A percentile compares a stretch with the other conserved stretches of the same genome.
Evolutionary conservation across 1,284 basidiomycete genomes (phyloP).

Genomic region (Lentinula novae-zelandiae): DNA sequence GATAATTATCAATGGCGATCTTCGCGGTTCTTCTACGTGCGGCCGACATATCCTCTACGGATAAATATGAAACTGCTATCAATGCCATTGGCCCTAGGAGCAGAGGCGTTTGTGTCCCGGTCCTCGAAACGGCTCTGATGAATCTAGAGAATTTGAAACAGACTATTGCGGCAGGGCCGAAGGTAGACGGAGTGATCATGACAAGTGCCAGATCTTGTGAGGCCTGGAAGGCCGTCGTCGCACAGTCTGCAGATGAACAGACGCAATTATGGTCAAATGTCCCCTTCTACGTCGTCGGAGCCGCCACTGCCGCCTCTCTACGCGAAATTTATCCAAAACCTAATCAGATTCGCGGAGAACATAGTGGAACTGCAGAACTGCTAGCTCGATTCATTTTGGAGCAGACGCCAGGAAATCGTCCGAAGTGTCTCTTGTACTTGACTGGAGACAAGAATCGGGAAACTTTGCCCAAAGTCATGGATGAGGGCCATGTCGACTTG

Average conservation of each 20-base stretch:
- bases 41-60: conserved; percentile 32
- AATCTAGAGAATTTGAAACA: conserved; percentile 44
- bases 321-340: conserved; percentile 32
- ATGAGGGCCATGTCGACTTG: conserved; percentile 39
- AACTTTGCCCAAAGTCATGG: conserved; percentile 45
- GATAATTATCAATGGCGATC: not conserved
- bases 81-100: conserved; percentile 35
- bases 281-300: conserved; percentile 77
- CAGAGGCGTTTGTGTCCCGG: conserved; percentile 52
- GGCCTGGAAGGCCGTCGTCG: conserved; percentile 51
- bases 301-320: conserved; percentile 51
- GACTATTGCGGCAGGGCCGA: conserved; percentile 38
- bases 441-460: conserved; percentile 72
- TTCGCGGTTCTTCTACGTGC: conserved; percentile 56
- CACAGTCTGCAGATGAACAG: conserved; percentile 15
- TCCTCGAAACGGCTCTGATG: conserved; percentile 58
- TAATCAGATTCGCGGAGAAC: conserved; percentile 46
- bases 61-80: conserved; percentile 52
- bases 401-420: conserved; percentile 27
- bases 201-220: conserved; percentile 72
- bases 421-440: conserved; percentile 56
- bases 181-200: conserved; percentile 54
- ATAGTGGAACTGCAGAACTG: conserved; percentile 60
- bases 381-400: conserved; percentile 59
- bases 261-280: conserved; percentile 12